Base-by-base conservation (phyloP, 192 early-diverging fungal genomes). In the Coemansia sp. region DNA sequence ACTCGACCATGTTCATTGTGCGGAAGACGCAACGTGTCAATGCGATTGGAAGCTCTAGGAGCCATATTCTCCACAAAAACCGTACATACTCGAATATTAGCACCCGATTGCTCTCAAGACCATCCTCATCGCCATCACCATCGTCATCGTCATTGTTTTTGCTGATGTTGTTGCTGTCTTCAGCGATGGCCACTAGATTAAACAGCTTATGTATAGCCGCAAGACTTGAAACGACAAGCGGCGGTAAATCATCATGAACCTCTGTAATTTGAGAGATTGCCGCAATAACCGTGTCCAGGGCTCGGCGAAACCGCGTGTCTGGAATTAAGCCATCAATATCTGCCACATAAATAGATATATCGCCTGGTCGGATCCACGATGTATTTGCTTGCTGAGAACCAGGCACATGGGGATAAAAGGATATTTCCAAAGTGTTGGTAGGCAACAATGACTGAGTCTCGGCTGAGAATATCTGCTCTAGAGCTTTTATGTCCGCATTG, bases 281-380 rank as follows among this genome's bases (percentile, higher is more conserved):
- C 6, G 75, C 56, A 41, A 68, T 13, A 26, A 77, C 62, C 13
- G 67, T 63, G 18, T 71, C 69, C 16, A 71, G 21, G 36, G 54
- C 45, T 36, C 75, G 75, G 8, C 75, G 69, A 62, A 72, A n/a
- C 22, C 75, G 75, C 32, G 75, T 72, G 12, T 65, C 75, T 1
- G 62, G 57, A 36, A 72, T 63, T 6, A 62, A 9, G 18, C 48
- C 47, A 40, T 68, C 57, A n/a, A 51, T 42, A 41, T 59, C 57
- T n/a, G 57, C 57, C 8, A n/a, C 57, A 59, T 40, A 62, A 32
- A 32, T 43, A 5, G 42, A 22, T 46, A 62, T 41, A 62, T 46
- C 61, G 61, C 37, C 10, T 40, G 61, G 41, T 16, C 10, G 43
- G 13, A 62, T 46, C 43, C 41, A 62, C n/a, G 10, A 18, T 9